Evolutionary conservation across 2,329 filamentous ascomycete species (phyloP).

Genomic region (Colletotrichum melonis): DNA sequence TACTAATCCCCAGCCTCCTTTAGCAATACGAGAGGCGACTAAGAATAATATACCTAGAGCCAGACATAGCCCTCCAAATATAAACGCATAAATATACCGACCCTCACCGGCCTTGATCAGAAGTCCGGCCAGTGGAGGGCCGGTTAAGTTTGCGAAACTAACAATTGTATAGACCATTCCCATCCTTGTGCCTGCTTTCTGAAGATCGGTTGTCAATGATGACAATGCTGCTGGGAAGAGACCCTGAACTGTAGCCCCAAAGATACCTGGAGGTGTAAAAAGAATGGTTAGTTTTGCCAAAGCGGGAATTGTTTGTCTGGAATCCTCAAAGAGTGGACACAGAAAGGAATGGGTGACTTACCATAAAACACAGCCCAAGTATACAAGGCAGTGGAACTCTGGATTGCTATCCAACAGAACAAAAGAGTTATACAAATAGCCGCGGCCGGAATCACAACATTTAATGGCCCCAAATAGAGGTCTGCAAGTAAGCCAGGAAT

Average conservation of each 20-base stretch:
- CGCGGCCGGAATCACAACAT: slow-evolving; percentile 48
- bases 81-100: not conserved
- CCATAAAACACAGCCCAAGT: slow-evolving; percentile 69
- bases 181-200: slow-evolving; percentile 63
- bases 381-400: slow-evolving; percentile 64
- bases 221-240: slow-evolving; percentile 73
- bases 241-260: slow-evolving; percentile 70
- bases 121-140: slow-evolving; percentile 61
- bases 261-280: slow-evolving; percentile 57
- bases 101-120: slow-evolving; percentile 49
- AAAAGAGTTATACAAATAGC: slow-evolving; percentile 47
- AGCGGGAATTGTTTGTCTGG: no score
- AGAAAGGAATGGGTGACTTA: no score
- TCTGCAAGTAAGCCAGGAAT: slow-evolving; percentile 64
- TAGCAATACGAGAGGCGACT: no score
- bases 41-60: no score
- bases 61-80: no score
- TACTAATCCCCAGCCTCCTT: no score
- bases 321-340: no score
- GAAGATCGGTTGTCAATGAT: slow-evolving; percentile 62
- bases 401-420: slow-evolving; percentile 40
- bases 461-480: slow-evolving; percentile 63
- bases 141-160: slow-evolving; percentile 63
- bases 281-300: no score
- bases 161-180: slow-evolving; percentile 59